Percentiles rank a stretch among this genome's conserved stretches.
Conservation (phyloP, 2,329 filamentous ascomycete genomes). For the Colletotrichum agaves region DNA sequence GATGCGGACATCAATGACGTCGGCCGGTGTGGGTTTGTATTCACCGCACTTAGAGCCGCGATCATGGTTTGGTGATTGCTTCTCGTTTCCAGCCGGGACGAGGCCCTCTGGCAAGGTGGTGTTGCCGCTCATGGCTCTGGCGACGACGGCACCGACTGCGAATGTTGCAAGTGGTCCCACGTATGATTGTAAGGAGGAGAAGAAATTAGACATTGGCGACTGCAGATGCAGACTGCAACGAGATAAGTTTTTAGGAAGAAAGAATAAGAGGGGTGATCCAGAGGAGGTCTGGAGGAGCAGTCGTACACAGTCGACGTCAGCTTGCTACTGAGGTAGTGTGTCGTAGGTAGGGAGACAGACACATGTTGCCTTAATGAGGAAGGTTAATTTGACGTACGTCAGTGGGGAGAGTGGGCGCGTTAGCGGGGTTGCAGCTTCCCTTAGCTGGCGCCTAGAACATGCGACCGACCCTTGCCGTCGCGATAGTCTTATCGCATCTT, state of each 20-base stretch:
- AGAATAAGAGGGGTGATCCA: neutral
- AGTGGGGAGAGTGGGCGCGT: constrained; percentile 12
- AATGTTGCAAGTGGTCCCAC: constrained; percentile 13
- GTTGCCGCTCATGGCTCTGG: constrained; percentile 10
- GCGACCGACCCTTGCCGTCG: neutral
- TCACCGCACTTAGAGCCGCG: neutral
- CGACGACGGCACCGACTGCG: constrained; percentile 18
- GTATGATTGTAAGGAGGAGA: constrained; percentile 23
- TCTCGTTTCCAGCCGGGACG: neutral
- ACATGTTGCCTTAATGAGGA: neutral
- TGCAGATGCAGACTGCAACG: neutral
- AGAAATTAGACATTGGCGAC: neutral
- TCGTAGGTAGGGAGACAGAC: too few species aligned
- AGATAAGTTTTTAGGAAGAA: neutral
- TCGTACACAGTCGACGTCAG: constrained; percentile 28
- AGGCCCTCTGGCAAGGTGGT: neutral
- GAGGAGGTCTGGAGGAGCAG: neutral
- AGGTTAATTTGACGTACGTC: constrained; percentile 37
- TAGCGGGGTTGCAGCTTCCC: neutral
- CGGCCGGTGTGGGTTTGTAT: constrained; percentile 53
- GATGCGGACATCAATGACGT: constrained; percentile 61
- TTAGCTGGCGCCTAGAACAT: neutral
- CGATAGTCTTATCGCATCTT: constrained; percentile 1
- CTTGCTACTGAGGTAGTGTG: neutral
- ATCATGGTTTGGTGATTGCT: neutral